Conservation (phyloP, 495 filamentous ascomycete genomes). For the Penicillium paradoxum region DNA sequence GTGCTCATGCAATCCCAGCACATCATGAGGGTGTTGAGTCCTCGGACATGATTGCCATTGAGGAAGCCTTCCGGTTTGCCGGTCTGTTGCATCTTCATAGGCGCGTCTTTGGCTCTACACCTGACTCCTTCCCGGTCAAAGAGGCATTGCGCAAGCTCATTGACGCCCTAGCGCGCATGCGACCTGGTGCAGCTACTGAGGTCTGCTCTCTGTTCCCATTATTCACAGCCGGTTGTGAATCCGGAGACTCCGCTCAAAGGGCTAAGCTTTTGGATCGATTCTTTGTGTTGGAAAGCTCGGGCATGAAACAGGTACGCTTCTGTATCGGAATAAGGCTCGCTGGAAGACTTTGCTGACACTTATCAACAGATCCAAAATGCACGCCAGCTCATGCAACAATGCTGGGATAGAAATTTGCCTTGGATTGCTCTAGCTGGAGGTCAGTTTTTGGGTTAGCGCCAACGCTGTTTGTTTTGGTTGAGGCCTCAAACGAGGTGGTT, state of each 20-base stretch:
- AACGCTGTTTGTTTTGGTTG: too few species aligned
- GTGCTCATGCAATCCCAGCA: constrained; percentile 26
- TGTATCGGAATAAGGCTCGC: neutral
- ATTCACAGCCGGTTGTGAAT: constrained; percentile 81
- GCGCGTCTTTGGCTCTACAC: constrained; percentile 59
- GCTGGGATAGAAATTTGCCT: constrained; percentile 39
- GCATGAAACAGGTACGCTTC: constrained; percentile 65
- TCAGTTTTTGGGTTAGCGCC: constrained; percentile 38
- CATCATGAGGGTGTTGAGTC: constrained; percentile 33
- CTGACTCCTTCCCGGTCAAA: constrained; percentile 54
- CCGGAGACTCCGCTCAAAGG: constrained; percentile 49
- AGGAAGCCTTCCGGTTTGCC: constrained; percentile 76
- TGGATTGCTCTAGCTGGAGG: constrained; percentile 41
- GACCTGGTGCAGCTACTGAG: constrained; percentile 64
- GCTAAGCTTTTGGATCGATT: constrained; percentile 62
- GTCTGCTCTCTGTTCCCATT: constrained; percentile 76
- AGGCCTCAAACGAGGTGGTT: too few species aligned
- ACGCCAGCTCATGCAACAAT: constrained; percentile 40
- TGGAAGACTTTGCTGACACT: neutral
- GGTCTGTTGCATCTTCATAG: constrained; percentile 73
- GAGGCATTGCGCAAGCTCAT: constrained; percentile 61
- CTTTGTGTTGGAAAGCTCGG: constrained; percentile 64
- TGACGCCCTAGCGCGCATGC: constrained; percentile 55
- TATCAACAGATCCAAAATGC: constrained; percentile 39
- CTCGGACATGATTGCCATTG: constrained; percentile 68